A percentile compares a stretch with the other conserved stretches of the same genome.
phyloP scores from a whole-genome alignment of 768 basidiomycete genomes.

The Cyathus striatus region DNA sequence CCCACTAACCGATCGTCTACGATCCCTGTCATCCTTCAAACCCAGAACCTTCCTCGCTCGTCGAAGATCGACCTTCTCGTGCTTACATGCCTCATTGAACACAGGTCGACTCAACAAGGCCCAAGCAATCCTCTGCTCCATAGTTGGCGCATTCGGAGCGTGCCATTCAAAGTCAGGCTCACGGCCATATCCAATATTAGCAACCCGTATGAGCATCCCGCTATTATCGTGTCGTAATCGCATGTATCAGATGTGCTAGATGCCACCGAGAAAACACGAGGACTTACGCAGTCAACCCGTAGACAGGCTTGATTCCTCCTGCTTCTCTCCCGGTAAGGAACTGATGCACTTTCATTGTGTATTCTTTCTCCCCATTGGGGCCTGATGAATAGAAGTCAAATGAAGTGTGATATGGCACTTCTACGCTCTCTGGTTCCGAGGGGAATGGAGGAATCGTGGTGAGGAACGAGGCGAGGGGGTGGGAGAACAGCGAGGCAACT shows the following conservation, averaged over 20 bases:
- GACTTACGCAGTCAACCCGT: conserved; percentile 81
- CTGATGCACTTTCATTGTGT: conserved; percentile 56
- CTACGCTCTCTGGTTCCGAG: conserved; percentile 44
- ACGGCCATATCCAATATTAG: conserved; percentile 38
- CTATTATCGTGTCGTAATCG: no score
- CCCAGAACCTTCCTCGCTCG: conserved; percentile 19
- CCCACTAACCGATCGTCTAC: no score
- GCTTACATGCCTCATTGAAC: conserved; percentile 31
- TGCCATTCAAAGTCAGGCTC: conserved; percentile 39
- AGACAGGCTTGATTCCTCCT: conserved; percentile 84
- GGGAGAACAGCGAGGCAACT: conserved; percentile 80
- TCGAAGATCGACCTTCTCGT: conserved; percentile 32
- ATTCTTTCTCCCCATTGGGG: conserved; percentile 26
- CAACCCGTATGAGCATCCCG: conserved; percentile 38
- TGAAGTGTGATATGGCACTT: conserved; percentile 62
- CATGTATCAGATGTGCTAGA: no score
- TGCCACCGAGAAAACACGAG: no score
- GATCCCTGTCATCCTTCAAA: conserved; percentile 7
- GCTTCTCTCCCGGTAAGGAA: conserved; percentile 87
- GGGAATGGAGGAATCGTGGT: conserved; percentile 54
- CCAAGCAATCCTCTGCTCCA: conserved; percentile 38
- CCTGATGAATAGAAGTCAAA: conserved; percentile 47
- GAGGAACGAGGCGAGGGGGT: conserved; percentile 74
- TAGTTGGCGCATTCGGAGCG: conserved; percentile 25
- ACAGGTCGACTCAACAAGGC: conserved; percentile 29